These are phyloP conservation scores for Fraxinus velutina DNA, from an alignment of 305 asterid species.

Conservation along the genomic window DNA sequence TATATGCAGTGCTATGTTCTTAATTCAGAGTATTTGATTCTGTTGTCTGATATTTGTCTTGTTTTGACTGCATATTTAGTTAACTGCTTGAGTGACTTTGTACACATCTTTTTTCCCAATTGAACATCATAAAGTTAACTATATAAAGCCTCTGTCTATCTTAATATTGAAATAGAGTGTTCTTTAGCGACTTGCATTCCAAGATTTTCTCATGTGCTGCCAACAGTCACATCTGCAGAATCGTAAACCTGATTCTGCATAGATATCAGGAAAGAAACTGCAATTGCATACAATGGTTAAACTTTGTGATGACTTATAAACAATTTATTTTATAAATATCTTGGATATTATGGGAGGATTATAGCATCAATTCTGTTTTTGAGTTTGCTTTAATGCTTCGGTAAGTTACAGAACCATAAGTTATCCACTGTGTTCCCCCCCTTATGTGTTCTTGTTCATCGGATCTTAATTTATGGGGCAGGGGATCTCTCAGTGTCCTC, in stretches of 20 bases:
- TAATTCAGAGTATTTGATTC: neutral
- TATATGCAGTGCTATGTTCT: neutral
- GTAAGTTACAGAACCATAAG: neutral
- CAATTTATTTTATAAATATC: neutral
- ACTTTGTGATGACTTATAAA: neutral
- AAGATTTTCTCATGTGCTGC: neutral
- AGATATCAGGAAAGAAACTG: neutral
- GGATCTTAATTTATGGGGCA: neutral
- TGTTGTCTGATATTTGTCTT: neutral
- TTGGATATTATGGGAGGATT: neutral
- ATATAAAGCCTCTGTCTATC: neutral
- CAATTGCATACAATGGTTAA: neutral
- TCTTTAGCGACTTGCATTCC: neutral
- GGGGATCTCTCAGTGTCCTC: neutral
- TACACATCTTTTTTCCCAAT: neutral
- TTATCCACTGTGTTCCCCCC: neutral
- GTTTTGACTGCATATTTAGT: neutral
- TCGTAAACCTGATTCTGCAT: neutral
- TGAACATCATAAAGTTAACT: neutral
- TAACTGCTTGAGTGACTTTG: neutral
- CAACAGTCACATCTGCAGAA: neutral
- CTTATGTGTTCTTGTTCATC: neutral
- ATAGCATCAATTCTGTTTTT: neutral
- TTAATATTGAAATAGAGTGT: neutral
- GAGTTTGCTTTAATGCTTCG: neutral